Evolutionary conservation across 345 rosid genomes (phyloP).

Genomic region (Clausena lansium): DNA sequence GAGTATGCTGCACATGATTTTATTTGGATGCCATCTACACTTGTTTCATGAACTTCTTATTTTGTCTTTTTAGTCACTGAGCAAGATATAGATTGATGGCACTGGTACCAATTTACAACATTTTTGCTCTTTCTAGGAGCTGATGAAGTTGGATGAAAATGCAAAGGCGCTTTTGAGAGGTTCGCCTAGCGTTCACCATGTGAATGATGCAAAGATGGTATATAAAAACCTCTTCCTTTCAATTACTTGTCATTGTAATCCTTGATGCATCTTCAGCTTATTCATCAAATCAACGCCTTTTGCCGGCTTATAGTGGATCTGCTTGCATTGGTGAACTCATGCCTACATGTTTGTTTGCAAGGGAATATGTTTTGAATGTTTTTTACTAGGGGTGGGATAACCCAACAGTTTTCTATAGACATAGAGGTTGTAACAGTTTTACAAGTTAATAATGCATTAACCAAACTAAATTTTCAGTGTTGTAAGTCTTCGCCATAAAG

Average conservation of each 20-base stretch:
- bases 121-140: slow-evolving; percentile 45
- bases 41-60: not conserved
- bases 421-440: not conserved
- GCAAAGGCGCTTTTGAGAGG: slow-evolving; percentile 74
- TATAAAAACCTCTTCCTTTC: slow-evolving; percentile 3
- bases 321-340: slow-evolving; percentile 12
- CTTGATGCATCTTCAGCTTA: not conserved
- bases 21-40: too few species aligned
- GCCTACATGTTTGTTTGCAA: slow-evolving; percentile 16
- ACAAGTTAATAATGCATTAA: not conserved
- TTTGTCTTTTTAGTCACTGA: not conserved
- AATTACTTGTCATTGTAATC: not conserved
- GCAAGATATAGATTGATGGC: slow-evolving; percentile 9
- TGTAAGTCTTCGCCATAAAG: not conserved
- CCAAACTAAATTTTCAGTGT: not conserved
- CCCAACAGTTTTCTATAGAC: not conserved
- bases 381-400: too few species aligned
- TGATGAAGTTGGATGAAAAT: slow-evolving; percentile 78
- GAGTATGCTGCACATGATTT: too few species aligned
- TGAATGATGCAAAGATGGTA: slow-evolving; percentile 80
- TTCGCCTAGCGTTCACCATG: slow-evolving; percentile 71
- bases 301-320: not conserved
- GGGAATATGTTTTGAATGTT: too few species aligned
- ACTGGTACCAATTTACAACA: not conserved
- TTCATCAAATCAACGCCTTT: not conserved